Evolutionary conservation across 2,329 filamentous ascomycete genomes (phyloP).

Genomic region (Salinomyces thailandicus): DNA sequence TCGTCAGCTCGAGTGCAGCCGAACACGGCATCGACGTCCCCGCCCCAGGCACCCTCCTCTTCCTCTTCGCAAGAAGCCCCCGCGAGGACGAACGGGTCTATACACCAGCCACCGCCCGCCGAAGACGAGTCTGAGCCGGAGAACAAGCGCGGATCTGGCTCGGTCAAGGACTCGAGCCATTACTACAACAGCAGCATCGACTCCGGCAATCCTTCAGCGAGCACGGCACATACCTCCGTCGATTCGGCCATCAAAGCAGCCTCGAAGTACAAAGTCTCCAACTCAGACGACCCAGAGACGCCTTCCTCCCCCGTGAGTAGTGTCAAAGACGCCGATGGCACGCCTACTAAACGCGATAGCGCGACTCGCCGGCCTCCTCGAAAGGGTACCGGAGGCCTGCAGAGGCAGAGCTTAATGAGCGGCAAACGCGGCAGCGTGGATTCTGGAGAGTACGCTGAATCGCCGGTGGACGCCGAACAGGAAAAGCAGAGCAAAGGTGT

Average conservation of each 20-base stretch:
- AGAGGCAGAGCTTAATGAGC: constrained; percentile 23
- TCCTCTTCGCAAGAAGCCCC: neutral
- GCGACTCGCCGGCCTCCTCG: constrained; percentile 44
- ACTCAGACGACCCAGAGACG: constrained; percentile 2
- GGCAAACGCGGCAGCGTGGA: constrained; percentile 17
- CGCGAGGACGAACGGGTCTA: constrained; percentile 15
- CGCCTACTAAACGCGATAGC: constrained; percentile 55
- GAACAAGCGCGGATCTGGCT: constrained; percentile 11
- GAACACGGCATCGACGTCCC: constrained; percentile 6
- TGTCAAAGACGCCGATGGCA: constrained; percentile 15
- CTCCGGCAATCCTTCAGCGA: constrained; percentile 8
- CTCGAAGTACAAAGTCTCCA: constrained; percentile 7
- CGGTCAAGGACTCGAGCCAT: constrained; percentile 15
- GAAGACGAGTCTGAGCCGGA: constrained; percentile 11
- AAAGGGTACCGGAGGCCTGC: constrained; percentile 36
- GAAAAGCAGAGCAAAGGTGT: constrained; percentile 38
- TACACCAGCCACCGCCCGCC: constrained; percentile 23
- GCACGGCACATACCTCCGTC: constrained; percentile 6
- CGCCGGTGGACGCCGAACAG: constrained; percentile 9
- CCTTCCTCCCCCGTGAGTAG: constrained; percentile 2
- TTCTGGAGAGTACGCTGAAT: constrained; percentile 9
- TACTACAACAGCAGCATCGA: constrained; percentile 19
- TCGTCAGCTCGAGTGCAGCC: constrained; percentile 11
- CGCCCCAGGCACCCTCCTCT: constrained; percentile 7
- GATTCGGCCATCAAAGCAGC: constrained; percentile 1